Evolutionary conservation across 352 stramenopile genomes (phyloP).

Genomic region (Phytopythium cucurbitacearum): DNA sequence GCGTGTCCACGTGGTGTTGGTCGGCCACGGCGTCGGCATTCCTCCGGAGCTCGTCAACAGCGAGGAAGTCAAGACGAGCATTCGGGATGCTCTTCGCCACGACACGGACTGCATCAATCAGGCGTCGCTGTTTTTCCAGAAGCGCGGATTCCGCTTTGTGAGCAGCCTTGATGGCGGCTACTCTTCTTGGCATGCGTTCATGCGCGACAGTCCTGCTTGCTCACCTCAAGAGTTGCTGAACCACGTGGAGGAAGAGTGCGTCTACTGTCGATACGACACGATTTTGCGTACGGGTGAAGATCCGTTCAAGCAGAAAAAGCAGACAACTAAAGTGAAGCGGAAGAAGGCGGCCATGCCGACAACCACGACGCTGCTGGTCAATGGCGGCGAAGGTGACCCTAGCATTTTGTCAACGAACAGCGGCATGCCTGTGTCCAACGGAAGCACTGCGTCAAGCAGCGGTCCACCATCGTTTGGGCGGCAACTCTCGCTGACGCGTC

Average conservation of each 20-base stretch:
- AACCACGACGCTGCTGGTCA: constrained; percentile 63
- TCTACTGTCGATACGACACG: constrained; percentile 78
- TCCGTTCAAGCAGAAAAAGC: constrained; percentile 43
- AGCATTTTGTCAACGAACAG: constrained; percentile 62
- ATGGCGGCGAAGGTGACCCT: constrained; percentile 61
- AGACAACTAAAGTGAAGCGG: constrained; percentile 28
- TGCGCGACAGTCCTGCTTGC: constrained; percentile 52
- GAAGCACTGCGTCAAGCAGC: constrained; percentile 11
- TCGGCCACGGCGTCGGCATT: constrained; percentile 68
- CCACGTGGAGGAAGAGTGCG: constrained; percentile 60
- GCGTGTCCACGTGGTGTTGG: constrained; percentile 68
- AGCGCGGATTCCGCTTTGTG: constrained; percentile 78
- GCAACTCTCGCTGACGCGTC: constrained; percentile 49
- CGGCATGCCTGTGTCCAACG: constrained; percentile 12
- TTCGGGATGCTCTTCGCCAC: constrained; percentile 67
- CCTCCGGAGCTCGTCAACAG: constrained; percentile 51
- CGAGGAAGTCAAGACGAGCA: constrained; percentile 66
- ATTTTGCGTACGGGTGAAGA: constrained; percentile 66
- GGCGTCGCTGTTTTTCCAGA: constrained; percentile 79
- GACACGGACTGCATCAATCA: constrained; percentile 72
- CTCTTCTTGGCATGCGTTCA: constrained; percentile 80
- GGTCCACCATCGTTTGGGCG: constrained; percentile 11
- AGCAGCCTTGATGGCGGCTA: constrained; percentile 74
- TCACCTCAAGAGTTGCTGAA: constrained; percentile 68
- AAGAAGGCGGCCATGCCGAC: constrained; percentile 73